Conservation (phyloP, 176 grass and related monocot genomes). For the Aegilops umbellulata region DNA sequence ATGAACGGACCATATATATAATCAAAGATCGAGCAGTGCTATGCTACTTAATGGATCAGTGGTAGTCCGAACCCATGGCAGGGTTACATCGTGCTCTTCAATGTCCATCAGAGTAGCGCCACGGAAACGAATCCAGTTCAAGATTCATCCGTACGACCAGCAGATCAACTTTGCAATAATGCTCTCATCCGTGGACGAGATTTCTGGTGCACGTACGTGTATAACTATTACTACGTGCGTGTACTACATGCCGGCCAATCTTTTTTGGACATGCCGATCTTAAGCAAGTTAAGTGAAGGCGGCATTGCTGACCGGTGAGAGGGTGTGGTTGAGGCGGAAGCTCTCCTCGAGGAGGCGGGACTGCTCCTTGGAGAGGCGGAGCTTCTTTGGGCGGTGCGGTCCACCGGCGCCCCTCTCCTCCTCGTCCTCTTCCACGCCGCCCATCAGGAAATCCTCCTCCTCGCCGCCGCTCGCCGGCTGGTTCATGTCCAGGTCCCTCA, state of each 20-base stretch:
- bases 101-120: not conserved
- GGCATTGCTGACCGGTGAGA: conserved; percentile 56
- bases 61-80: not conserved
- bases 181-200: not conserved
- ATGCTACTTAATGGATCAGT: conserved; percentile 17
- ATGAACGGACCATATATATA: not conserved
- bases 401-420: conserved; percentile 47
- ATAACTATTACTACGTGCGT: not conserved
- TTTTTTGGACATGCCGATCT: not conserved
- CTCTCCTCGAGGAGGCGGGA: conserved; percentile 84
- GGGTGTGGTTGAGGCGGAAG: conserved; percentile 87
- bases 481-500: conserved; percentile 96
- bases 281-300: not conserved
- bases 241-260: not conserved
- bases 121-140: conserved; percentile 13
- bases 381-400: conserved; percentile 74
- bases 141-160: not conserved
- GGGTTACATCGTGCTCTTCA: conserved; percentile 1
- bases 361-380: conserved; percentile 92
- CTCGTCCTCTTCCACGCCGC: conserved; percentile 73
- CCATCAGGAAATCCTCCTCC: conserved; percentile 79
- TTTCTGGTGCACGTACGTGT: not conserved
- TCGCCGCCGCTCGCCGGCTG: conserved; percentile 80
- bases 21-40: conserved; percentile 3
- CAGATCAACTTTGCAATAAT: not conserved